A percentile compares a stretch with the other conserved stretches of the same genome.
These are phyloP conservation scores for Diaporthe citri DNA, from an alignment of 2,329 filamentous ascomycete genomes.

Conservation along the genomic window DNA sequence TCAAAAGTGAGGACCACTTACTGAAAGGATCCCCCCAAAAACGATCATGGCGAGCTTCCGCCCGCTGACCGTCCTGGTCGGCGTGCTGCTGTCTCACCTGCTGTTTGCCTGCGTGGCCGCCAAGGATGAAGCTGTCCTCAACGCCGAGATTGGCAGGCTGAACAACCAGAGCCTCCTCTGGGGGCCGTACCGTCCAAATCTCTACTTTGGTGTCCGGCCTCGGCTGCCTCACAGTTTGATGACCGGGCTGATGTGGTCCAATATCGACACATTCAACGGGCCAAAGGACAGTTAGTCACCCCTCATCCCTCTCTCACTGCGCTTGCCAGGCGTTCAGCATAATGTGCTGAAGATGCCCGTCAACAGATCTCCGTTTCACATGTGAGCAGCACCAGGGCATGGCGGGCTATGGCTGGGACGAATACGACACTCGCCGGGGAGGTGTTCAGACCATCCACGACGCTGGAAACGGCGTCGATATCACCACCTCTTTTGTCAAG, in stretches of 20 bases:
- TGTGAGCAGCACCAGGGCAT: conserved; percentile 97
- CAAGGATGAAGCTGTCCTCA: conserved; percentile 56
- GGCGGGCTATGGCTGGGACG: conserved; percentile 97
- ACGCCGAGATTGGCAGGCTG: conserved; percentile 62
- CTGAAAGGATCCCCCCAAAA: conserved; percentile 34
- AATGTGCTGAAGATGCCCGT: conserved; percentile 39
- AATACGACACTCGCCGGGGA: conserved; percentile 90
- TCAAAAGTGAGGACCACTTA: neutral
- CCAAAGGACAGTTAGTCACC: conserved; percentile 78
- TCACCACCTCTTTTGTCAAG: conserved; percentile 95
- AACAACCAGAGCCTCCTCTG: conserved; percentile 91
- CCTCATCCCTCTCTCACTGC: neutral
- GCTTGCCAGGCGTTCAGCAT: neutral
- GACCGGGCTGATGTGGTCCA: conserved; percentile 89
- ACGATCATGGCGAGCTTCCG: conserved; percentile 43
- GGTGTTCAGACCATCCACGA: conserved; percentile 94
- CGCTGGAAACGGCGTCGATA: conserved; percentile 85
- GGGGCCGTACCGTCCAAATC: conserved; percentile 93
- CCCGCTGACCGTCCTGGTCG: conserved; percentile 47
- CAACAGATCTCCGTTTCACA: conserved; percentile 85
- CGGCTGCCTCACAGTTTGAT: conserved; percentile 84
- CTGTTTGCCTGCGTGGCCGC: conserved; percentile 40
- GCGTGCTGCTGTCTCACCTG: conserved; percentile 43
- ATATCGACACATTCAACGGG: conserved; percentile 81
- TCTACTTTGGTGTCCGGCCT: conserved; percentile 93